Percentiles rank a stretch among this genome's conserved stretches.
Evolutionary conservation across 2,329 filamentous ascomycete genomes (phyloP).

Genomic region (Fusarium nanum): DNA sequence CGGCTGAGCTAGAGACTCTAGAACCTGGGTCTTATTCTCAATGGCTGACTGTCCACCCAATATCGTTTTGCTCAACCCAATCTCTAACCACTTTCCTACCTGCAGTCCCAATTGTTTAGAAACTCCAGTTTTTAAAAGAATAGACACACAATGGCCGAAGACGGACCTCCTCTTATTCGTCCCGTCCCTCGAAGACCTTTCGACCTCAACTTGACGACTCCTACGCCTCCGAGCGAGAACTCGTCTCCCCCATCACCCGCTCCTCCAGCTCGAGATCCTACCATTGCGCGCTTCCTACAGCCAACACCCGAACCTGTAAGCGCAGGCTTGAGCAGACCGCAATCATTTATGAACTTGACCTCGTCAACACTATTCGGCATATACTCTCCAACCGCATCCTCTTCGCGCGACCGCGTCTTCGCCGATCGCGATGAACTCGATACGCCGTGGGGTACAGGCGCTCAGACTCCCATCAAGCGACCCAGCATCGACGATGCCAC

Average conservation of each 20-base stretch:
- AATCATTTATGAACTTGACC: conserved; percentile 87
- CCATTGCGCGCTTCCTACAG: conserved; percentile 52
- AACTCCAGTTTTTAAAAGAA: not conserved
- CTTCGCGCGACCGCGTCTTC: conserved; percentile 60
- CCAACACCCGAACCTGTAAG: conserved; percentile 52
- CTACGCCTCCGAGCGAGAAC: conserved; percentile 57
- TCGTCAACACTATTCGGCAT: conserved; percentile 92
- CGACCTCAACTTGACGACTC: conserved; percentile 64
- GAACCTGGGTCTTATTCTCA: not conserved
- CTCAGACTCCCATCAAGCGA: conserved; percentile 71
- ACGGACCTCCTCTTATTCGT: conserved; percentile 69
- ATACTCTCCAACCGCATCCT: conserved; percentile 76
- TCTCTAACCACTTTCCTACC: not conserved
- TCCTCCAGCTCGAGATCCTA: conserved; percentile 44
- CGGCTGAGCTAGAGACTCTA: conserved; percentile 18
- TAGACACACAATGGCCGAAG: conserved; percentile 52
- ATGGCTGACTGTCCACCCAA: not conserved
- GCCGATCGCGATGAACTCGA: conserved; percentile 64
- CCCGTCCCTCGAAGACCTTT: conserved; percentile 80
- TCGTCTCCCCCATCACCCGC: conserved; percentile 35
- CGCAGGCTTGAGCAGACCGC: conserved; percentile 70
- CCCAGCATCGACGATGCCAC: conserved; percentile 58
- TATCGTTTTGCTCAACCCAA: not conserved
- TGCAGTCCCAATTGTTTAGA: not conserved
- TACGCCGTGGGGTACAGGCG: conserved; percentile 83